A percentile compares a stretch with the other conserved stretches of the same genome.
Conservation (phyloP, 1,284 basidiomycete species). For the Inonotus obliquus region DNA sequence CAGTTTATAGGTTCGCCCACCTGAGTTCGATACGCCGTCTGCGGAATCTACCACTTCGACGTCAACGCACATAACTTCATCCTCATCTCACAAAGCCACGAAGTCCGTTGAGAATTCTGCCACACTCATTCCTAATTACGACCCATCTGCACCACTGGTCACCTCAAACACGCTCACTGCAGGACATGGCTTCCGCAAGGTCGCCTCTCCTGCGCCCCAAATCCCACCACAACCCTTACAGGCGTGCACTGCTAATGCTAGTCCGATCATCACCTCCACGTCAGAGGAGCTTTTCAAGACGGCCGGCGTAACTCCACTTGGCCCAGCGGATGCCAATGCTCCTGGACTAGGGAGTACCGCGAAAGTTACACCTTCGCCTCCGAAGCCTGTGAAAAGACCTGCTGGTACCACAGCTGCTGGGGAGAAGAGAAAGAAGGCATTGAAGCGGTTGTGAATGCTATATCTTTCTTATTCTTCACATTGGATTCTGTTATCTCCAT, state of each 20-base stretch:
- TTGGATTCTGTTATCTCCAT: not conserved
- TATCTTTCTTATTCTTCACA: not conserved
- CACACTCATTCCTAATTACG: slow-evolving; percentile 22
- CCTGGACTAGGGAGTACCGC: slow-evolving; percentile 33
- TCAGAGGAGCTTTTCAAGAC: slow-evolving; percentile 11
- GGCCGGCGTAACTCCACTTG: slow-evolving; percentile 30
- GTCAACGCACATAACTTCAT: slow-evolving; percentile 19
- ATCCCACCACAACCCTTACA: slow-evolving; percentile 14
- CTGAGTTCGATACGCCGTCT: slow-evolving; percentile 58
- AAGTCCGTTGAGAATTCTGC: slow-evolving; percentile 20
- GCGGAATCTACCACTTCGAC: slow-evolving; percentile 24
- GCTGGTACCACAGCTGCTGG: slow-evolving; percentile 50
- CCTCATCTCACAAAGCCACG: slow-evolving; percentile 24
- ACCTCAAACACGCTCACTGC: slow-evolving; percentile 9
- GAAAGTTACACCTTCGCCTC: slow-evolving; percentile 30
- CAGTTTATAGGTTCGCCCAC: slow-evolving; percentile 45
- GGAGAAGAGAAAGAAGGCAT: slow-evolving; percentile 81
- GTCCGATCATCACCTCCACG: not conserved
- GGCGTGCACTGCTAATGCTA: slow-evolving; percentile 5
- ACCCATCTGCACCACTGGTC: slow-evolving; percentile 22
- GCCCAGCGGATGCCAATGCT: slow-evolving; percentile 65
- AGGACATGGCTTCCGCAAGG: slow-evolving; percentile 19
- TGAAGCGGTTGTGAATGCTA: slow-evolving; percentile 57
- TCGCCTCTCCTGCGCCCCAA: slow-evolving; percentile 12
- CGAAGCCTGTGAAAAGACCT: slow-evolving; percentile 65